Percentiles rank a stretch among this genome's conserved stretches.
Evolutionary conservation across 192 early-diverging fungal genomes (phyloP).

Genomic region (Coemansia sp.): DNA sequence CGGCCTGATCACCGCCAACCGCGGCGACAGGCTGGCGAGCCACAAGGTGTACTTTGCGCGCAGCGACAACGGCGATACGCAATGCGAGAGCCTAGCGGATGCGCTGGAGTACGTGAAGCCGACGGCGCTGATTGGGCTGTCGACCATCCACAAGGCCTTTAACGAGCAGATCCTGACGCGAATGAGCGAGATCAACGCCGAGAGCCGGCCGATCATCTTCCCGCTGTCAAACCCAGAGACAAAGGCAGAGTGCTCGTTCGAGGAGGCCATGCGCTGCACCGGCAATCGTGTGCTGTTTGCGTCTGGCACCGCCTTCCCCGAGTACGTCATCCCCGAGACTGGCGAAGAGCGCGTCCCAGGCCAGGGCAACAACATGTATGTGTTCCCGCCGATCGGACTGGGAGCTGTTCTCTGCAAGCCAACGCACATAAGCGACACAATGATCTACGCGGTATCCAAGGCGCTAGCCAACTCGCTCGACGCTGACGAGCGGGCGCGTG

Average conservation of each 20-base stretch:
- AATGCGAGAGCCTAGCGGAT: slow-evolving; percentile 67
- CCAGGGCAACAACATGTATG: slow-evolving; percentile 93
- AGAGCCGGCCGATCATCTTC: slow-evolving; percentile 74
- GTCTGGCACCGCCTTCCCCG: slow-evolving; percentile 76
- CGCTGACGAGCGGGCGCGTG: slow-evolving; percentile 58
- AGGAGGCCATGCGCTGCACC: slow-evolving; percentile 39
- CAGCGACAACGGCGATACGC: slow-evolving; percentile 73
- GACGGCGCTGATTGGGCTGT: slow-evolving; percentile 83
- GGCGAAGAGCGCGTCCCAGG: slow-evolving; percentile 58
- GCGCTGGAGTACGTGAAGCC: slow-evolving; percentile 82
- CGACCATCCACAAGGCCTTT: slow-evolving; percentile 74
- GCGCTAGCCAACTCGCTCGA: slow-evolving; percentile 71
- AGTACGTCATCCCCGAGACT: slow-evolving; percentile 59
- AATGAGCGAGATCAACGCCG: slow-evolving; percentile 67
- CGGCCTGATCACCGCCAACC: slow-evolving; percentile 80
- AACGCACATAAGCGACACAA: slow-evolving; percentile 64
- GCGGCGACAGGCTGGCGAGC: slow-evolving; percentile 73
- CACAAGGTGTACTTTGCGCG: slow-evolving; percentile 85
- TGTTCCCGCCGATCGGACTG: slow-evolving; percentile 89
- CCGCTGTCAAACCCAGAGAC: slow-evolving; percentile 80
- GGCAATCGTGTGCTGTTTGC: slow-evolving; percentile 3
- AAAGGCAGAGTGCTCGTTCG: slow-evolving; percentile 93
- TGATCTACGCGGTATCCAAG: slow-evolving; percentile 76
- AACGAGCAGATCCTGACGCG: slow-evolving; percentile 60
- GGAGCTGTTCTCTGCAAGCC: slow-evolving; percentile 77